These are phyloP conservation scores for Penicillium psychrofluorescens DNA, from an alignment of 495 filamentous ascomycete genomes.

Conservation along the genomic window DNA sequence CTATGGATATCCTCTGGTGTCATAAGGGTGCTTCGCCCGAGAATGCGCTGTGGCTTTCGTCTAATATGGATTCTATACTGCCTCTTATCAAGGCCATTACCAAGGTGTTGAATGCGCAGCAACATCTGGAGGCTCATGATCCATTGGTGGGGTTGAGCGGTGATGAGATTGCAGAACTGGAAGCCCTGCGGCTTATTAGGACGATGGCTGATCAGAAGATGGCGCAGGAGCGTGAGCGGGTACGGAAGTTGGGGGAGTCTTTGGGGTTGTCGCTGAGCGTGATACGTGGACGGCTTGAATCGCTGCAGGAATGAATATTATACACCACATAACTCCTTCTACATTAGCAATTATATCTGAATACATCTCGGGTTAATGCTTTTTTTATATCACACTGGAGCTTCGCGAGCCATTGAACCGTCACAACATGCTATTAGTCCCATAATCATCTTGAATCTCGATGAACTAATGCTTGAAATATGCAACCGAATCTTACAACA, in stretches of 20 bases:
- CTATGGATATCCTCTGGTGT: slow-evolving; percentile 23
- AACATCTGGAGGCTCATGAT: slow-evolving; percentile 4
- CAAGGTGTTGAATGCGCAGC: slow-evolving; percentile 10
- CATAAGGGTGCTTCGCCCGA: slow-evolving; percentile 16
- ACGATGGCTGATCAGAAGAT: slow-evolving; percentile 13
- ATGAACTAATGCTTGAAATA: too few species aligned
- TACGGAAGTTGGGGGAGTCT: slow-evolving; percentile 6
- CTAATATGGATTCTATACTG: slow-evolving; percentile 4
- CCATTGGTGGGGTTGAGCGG: slow-evolving; percentile 7
- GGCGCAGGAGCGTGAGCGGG: slow-evolving; percentile 13
- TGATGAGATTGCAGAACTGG: slow-evolving; percentile 14
- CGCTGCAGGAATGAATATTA: too few species aligned
- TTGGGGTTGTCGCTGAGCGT: not conserved
- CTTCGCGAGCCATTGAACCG: too few species aligned
- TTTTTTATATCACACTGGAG: too few species aligned
- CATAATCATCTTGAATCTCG: too few species aligned
- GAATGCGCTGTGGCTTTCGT: slow-evolving; percentile 22
- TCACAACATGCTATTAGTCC: too few species aligned
- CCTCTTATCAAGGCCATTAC: slow-evolving; percentile 20
- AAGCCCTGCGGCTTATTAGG: slow-evolving; percentile 13
- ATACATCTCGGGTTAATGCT: too few species aligned
- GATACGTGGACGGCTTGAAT: too few species aligned
- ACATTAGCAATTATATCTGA: too few species aligned
- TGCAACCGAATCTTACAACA: too few species aligned
- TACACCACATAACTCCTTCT: too few species aligned